Evolutionary conservation across 129 eudicot genomes (phyloP), one percentile per base, ranked within the genome.

Genomic region (Calendula officinalis): DNA sequence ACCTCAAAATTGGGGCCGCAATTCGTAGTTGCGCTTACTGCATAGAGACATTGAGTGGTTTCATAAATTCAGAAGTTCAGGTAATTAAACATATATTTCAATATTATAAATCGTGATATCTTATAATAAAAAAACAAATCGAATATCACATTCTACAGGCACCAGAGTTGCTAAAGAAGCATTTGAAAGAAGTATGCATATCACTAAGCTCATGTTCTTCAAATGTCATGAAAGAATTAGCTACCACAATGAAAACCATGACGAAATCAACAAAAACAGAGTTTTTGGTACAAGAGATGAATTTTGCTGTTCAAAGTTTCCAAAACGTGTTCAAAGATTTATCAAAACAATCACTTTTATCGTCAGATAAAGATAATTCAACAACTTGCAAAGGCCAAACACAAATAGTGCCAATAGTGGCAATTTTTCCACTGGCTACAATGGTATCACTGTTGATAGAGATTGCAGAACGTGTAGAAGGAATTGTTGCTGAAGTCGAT

Each of bases 11-110:
- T 15, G 98, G 96, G 1, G 86, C 94, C 27, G 74, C 94, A 34
- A 82, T 77, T 52, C 81, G 96, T 22, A 80, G 64, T 41, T 87
- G 95, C 64, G 98, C 98, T 50, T 91, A 78, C 51, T 87, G 81
- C 78, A 71, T 91, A 3, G 98, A 91, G 69, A 81, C 84, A 17
- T 75, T 91, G 5, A 76, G 59, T 68, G 84, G 86, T 39, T 84
- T 82, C 76, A 84, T 80, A 43, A 67, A 56, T 59, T 80, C 90
- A 5, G 82, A 80, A 45, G 47, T 68, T 46, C 71, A 80, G 85
- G 97, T 91, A 86, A 51, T 33, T 61, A 52, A 17, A 3, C 30
- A 22, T 22, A 22, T 0, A 22, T 22, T 2, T 22, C 2, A 22
- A 22, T 0, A 22, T 22, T 22, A 22, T 22, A 22, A 22, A 22